phyloP scores from a whole-genome alignment of 106 monocot species.

The Dendrobium officinale region DNA sequence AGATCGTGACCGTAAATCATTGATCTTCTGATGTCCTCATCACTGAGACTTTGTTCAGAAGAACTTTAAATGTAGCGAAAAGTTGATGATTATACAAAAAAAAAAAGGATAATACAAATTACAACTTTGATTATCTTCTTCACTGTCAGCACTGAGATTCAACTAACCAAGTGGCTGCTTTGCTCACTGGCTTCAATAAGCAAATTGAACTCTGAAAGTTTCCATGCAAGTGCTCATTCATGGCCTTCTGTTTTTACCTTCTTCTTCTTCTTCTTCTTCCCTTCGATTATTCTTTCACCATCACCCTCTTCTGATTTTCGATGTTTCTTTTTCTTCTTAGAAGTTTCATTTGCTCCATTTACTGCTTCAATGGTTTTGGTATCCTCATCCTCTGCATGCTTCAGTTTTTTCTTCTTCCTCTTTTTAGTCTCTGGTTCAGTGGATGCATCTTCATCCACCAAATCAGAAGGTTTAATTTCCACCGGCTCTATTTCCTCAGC shows the following conservation, averaged over 20 bases:
- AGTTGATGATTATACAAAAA: background rate
- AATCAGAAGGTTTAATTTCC: constrained; percentile 26
- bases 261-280: constrained; percentile 64
- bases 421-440: constrained; percentile 34
- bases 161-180: background rate
- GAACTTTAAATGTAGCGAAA: background rate
- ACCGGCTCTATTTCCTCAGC: constrained; percentile 16
- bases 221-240: too few species aligned
- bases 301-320: constrained; percentile 15
- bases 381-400: constrained; percentile 17
- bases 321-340: constrained; percentile 48
- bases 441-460: constrained; percentile 25
- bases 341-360: constrained; percentile 37
- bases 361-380: background rate
- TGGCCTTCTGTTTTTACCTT: background rate
- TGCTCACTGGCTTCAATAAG: background rate
- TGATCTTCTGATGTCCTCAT: too few species aligned
- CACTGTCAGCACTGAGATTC: background rate
- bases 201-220: background rate
- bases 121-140: background rate
- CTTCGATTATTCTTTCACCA: constrained; percentile 16
- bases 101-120: background rate
- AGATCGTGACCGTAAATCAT: too few species aligned
- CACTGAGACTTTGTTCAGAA: background rate
- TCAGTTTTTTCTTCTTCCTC: constrained; percentile 79